These are phyloP conservation scores for Trametopsis cervina DNA, from an alignment of 768 basidiomycete species.

Conservation along the genomic window DNA sequence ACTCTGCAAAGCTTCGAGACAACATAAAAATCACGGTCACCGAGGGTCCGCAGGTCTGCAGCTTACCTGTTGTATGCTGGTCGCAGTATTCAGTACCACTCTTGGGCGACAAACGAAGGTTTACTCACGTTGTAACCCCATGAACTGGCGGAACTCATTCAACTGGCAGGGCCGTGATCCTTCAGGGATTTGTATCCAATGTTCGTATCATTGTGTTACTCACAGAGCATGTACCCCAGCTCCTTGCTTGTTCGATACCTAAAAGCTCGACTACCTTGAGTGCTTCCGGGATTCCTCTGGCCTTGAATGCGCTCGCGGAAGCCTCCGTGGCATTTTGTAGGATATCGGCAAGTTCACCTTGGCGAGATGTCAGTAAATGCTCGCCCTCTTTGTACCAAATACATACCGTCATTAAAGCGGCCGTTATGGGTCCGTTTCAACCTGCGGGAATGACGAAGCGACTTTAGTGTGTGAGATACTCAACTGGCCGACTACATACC, in stretches of 20 bases:
- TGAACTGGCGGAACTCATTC: conserved; percentile 40
- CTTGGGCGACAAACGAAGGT: background rate
- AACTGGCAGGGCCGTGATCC: conserved; percentile 3
- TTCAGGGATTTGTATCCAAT: background rate
- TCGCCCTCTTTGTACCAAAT: too few species aligned
- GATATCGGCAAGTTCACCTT: conserved; percentile 49
- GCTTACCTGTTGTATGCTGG: conserved; percentile 4
- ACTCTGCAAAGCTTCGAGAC: conserved; percentile 19
- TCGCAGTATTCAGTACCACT: conserved; percentile 2
- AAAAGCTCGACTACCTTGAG: conserved; percentile 64
- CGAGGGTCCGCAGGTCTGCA: background rate
- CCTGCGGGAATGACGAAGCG: background rate
- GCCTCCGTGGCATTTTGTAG: conserved; percentile 55
- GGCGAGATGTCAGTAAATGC: background rate
- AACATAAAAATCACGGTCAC: background rate
- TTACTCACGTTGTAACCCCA: conserved; percentile 55
- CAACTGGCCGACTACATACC: background rate
- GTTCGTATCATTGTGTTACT: conserved; percentile 17
- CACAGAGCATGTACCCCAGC: conserved; percentile 70
- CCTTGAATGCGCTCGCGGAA: conserved; percentile 57
- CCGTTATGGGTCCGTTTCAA: conserved; percentile 1
- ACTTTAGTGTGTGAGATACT: background rate
- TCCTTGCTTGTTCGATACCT: conserved; percentile 57
- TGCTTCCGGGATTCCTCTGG: conserved; percentile 60
- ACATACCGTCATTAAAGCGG: conserved; percentile 1